These are phyloP conservation scores for Asterophora lycoperdoides DNA, from an alignment of 768 basidiomycete species.

Conservation along the genomic window DNA sequence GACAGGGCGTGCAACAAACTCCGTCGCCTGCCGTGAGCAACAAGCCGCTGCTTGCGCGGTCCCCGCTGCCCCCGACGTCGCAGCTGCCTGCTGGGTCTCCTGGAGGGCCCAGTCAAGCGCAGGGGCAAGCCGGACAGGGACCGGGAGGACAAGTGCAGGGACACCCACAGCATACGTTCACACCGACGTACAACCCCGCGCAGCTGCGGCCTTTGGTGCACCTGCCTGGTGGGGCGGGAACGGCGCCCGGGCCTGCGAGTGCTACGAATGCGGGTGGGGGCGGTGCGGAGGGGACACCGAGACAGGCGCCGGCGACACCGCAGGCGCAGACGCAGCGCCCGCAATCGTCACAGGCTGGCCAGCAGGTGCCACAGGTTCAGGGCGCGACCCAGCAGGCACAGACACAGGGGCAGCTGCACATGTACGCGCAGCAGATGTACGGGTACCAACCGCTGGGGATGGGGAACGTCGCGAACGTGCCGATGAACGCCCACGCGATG, in stretches of 20 bases:
- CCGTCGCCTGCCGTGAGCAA: too few species aligned
- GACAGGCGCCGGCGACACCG: neutral
- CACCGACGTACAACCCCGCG: conserved; percentile 30
- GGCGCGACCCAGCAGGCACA: conserved; percentile 16
- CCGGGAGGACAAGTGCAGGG: conserved; percentile 16
- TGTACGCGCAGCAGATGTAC: neutral
- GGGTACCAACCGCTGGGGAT: conserved; percentile 8
- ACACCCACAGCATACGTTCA: conserved; percentile 23
- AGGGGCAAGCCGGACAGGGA: too few species aligned
- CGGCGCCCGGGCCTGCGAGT: too few species aligned
- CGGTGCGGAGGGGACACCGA: too few species aligned
- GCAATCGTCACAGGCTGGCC: conserved; percentile 14
- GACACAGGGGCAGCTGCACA: neutral
- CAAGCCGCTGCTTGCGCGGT: conserved; percentile 27
- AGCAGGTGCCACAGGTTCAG: conserved; percentile 8
- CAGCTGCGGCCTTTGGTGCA: conserved; percentile 31
- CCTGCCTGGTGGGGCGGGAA: too few species aligned
- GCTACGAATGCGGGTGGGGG: too few species aligned
- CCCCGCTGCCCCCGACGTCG: conserved; percentile 27
- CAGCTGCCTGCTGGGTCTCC: conserved; percentile 18
- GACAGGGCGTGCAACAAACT: too few species aligned
- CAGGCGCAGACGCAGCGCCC: conserved; percentile 5
- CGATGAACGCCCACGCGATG: too few species aligned
- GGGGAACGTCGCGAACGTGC: neutral
- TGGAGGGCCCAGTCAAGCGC: too few species aligned